Evolutionary conservation across 1,139 yeast species (phyloP).

Genomic region (Diutina pseudorugosa): DNA sequence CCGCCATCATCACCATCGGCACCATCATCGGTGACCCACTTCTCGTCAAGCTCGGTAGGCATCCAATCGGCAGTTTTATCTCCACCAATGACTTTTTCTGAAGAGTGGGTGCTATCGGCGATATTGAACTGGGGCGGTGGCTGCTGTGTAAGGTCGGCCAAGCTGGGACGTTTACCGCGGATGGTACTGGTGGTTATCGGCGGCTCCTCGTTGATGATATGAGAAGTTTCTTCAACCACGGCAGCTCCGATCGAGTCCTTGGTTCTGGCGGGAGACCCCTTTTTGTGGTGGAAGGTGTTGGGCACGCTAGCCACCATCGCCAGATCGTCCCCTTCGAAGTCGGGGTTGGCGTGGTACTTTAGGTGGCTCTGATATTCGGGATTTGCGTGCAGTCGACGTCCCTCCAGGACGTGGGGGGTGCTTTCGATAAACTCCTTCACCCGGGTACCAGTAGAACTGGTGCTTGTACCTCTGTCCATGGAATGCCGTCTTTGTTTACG

Average conservation of each 20-base stretch:
- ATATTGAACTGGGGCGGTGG: background rate
- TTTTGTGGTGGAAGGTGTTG: conserved; percentile 33
- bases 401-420: conserved; percentile 1
- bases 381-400: background rate
- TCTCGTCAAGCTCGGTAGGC: background rate
- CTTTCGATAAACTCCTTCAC: background rate
- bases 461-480: background rate
- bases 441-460: background rate
- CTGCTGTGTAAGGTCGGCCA: background rate
- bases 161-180: background rate
- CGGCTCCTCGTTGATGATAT: background rate
- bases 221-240: conserved; percentile 6
- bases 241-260: conserved; percentile 17
- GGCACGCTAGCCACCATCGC: conserved; percentile 26
- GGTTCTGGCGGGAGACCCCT: conserved; percentile 35
- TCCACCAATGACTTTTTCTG: background rate
- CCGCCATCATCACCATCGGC: background rate
- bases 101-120: background rate
- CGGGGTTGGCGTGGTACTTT: conserved; percentile 22
- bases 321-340: conserved; percentile 16
- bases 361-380: conserved; percentile 20
- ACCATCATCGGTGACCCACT: background rate
- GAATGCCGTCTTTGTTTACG: background rate
- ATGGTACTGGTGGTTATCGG: background rate
- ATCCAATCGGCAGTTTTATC: background rate